Conservation (phyloP, 805 yeast species). For the Myxozyma sirexii region DNA sequence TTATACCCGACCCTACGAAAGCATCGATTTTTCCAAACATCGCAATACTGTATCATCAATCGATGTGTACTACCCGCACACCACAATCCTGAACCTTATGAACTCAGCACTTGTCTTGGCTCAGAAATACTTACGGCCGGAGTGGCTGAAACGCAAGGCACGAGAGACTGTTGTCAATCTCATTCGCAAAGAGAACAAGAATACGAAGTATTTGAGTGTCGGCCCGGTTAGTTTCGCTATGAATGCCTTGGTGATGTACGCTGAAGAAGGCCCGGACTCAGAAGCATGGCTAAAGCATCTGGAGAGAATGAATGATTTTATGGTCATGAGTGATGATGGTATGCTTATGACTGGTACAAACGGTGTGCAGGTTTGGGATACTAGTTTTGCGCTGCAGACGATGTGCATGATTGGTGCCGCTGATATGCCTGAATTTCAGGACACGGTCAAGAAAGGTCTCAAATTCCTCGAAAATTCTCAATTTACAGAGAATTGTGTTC, state of each 20-base stretch:
- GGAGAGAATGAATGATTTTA: constrained; percentile 68
- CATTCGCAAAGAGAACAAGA: constrained; percentile 70
- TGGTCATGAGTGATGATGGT: constrained; percentile 88
- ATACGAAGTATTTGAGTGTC: constrained; percentile 80
- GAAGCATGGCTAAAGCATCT: constrained; percentile 57
- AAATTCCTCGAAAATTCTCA: constrained; percentile 79
- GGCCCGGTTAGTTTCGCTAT: constrained; percentile 94
- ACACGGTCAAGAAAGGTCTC: constrained; percentile 65
- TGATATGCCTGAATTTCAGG: constrained; percentile 64
- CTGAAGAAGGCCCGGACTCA: constrained; percentile 73
- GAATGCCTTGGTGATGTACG: constrained; percentile 68
- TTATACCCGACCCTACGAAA: constrained; percentile 64
- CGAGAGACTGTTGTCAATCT: constrained; percentile 60
- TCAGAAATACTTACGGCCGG: constrained; percentile 75
- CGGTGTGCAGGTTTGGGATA: constrained; percentile 98
- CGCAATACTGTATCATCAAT: constrained; percentile 88
- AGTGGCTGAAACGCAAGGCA: constrained; percentile 61
- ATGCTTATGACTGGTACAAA: constrained; percentile 95
- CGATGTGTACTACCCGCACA: constrained; percentile 93
- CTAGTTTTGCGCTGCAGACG: constrained; percentile 86
- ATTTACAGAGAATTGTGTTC: constrained; percentile 75
- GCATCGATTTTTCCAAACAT: constrained; percentile 67
- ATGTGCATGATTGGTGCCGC: constrained; percentile 78
- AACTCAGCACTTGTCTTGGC: constrained; percentile 64
- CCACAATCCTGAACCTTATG: constrained; percentile 61